These are phyloP conservation scores for Hanseniaspora hatyaiensis DNA, from an alignment of 805 yeast genomes.

Conservation along the genomic window DNA sequence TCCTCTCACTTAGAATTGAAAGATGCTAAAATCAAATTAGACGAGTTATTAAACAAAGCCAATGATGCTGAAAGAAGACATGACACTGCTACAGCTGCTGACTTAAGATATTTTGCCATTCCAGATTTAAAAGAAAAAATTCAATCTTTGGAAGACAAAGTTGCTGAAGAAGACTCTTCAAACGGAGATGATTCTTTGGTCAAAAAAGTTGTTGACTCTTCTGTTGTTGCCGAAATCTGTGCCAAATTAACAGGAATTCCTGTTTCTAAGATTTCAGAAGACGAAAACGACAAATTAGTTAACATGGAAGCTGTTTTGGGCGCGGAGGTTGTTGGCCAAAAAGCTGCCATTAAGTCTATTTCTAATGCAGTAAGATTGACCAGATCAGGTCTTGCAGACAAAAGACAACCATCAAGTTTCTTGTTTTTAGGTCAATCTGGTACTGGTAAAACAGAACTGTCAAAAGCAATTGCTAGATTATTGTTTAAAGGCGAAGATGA, in stretches of 20 bases:
- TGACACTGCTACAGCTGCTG: constrained; percentile 90
- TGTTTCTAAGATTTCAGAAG: constrained; percentile 83
- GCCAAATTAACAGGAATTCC: constrained; percentile 96
- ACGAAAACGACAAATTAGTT: constrained; percentile 86
- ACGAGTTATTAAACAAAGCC: constrained; percentile 86
- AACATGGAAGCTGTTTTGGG: constrained; percentile 85
- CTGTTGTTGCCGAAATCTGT: constrained; percentile 91
- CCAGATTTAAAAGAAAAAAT: constrained; percentile 80
- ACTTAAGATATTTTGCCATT: constrained; percentile 90
- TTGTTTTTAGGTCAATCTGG: constrained; percentile 90
- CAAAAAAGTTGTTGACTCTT: constrained; percentile 82
- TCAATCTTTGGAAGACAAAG: constrained; percentile 58
- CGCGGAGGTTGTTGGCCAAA: constrained; percentile 82
- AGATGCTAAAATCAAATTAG: constrained; percentile 76
- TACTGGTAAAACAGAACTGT: constrained; percentile 96
- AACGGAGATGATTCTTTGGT: constrained; percentile 54
- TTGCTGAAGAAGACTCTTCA: constrained; percentile 61
- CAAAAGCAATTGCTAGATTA: constrained; percentile 93
- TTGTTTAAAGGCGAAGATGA: constrained; percentile 92
- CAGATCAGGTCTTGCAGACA: constrained; percentile 91
- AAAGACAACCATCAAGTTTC: constrained; percentile 93
- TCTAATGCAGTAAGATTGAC: constrained; percentile 87
- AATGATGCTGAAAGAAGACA: constrained; percentile 93
- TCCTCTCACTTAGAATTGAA: constrained; percentile 86
- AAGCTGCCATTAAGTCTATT: constrained; percentile 91